Conservation (phyloP, 2,329 filamentous ascomycete species). For the Sporothrix euskadiensis region DNA sequence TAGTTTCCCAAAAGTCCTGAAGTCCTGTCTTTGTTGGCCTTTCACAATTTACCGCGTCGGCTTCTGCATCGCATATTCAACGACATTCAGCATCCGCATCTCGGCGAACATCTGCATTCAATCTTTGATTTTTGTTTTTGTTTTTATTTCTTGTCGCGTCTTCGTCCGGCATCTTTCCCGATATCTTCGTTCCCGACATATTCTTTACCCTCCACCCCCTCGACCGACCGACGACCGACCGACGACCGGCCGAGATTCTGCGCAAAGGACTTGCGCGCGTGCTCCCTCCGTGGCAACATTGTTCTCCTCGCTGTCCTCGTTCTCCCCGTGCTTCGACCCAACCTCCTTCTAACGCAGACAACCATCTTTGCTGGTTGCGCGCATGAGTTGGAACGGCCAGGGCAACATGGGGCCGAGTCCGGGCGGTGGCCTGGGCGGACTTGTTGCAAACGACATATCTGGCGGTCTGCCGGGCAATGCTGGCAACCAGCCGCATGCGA, state of each 20-base stretch:
- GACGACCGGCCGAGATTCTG: neutral
- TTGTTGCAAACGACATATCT: conserved; percentile 48
- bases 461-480: conserved; percentile 42
- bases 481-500: conserved; percentile 57
- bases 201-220: neutral
- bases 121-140: neutral
- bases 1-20: conserved; percentile 4
- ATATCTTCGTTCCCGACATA: neutral
- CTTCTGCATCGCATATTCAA: neutral
- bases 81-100: neutral
- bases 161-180: neutral
- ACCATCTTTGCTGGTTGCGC: conserved; percentile 2
- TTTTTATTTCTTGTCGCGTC: neutral
- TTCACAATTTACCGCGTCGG: neutral
- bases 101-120: neutral
- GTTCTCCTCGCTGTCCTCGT: neutral
- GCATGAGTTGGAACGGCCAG: conserved; percentile 33
- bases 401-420: conserved; percentile 45
- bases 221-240: no score
- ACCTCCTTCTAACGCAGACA: neutral
- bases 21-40: neutral
- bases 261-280: neutral
- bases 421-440: conserved; percentile 42
- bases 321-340: neutral
- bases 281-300: neutral